These are phyloP conservation scores for Penicillium crystallinum DNA, from an alignment of 495 filamentous ascomycete genomes.

Conservation along the genomic window DNA sequence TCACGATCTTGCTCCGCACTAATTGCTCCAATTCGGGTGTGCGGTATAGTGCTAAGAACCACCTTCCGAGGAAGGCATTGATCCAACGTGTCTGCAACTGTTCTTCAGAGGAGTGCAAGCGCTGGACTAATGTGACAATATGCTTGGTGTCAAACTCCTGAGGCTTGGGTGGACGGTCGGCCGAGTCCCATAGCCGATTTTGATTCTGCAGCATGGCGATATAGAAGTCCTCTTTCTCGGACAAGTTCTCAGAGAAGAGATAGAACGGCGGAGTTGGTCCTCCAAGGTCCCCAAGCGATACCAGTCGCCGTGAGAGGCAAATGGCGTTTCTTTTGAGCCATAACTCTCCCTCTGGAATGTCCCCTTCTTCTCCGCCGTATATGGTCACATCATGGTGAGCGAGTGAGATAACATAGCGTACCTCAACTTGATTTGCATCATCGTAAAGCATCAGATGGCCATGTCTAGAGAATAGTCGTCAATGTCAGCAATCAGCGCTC, in stretches of 20 bases:
- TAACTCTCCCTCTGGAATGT: conserved; percentile 84
- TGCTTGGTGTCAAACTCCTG: conserved; percentile 78
- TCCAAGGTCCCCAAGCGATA: conserved; percentile 54
- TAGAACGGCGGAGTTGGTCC: conserved; percentile 73
- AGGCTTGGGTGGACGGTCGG: conserved; percentile 59
- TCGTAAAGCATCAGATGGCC: conserved; percentile 97
- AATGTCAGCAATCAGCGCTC: conserved; percentile 15
- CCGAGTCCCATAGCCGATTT: conserved; percentile 54
- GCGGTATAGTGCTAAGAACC: conserved; percentile 84
- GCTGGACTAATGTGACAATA: conserved; percentile 81
- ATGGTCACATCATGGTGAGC: conserved; percentile 82
- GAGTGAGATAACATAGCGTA: conserved; percentile 89
- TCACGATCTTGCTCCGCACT: conserved; percentile 79
- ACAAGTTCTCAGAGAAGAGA: conserved; percentile 88
- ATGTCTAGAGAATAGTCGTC: conserved; percentile 53
- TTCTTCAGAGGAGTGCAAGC: conserved; percentile 86
- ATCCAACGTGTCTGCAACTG: conserved; percentile 90
- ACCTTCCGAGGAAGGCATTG: conserved; percentile 80
- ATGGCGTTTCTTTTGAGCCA: conserved; percentile 96
- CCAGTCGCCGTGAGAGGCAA: conserved; percentile 67
- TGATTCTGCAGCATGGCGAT: conserved; percentile 85
- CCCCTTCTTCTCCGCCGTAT: conserved; percentile 72
- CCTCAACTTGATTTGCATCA: conserved; percentile 80
- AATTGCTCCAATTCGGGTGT: conserved; percentile 75
- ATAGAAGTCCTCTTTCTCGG: conserved; percentile 97